Percentiles rank a stretch among this genome's conserved stretches.
These are phyloP conservation scores for Xylariaceae sp. DNA, from an alignment of 2,329 filamentous ascomycete genomes.

Conservation along the genomic window DNA sequence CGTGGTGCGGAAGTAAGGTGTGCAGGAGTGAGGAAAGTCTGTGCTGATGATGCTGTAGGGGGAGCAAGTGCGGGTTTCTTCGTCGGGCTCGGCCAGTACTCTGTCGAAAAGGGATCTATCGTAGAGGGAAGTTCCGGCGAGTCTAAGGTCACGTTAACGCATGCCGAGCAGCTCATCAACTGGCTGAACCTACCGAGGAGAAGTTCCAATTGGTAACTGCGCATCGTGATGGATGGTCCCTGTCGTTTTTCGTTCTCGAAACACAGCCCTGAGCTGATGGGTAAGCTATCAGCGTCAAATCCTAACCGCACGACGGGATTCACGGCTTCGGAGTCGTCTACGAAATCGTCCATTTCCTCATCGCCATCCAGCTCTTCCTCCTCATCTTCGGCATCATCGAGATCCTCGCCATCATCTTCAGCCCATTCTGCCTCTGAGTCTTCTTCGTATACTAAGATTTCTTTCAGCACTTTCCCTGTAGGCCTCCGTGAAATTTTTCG, in stretches of 20 bases:
- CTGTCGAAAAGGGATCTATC: conserved; percentile 79
- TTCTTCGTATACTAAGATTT: conserved; percentile 68
- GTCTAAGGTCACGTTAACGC: conserved; percentile 34
- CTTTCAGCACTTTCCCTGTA: conserved; percentile 45
- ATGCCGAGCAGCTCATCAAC: conserved; percentile 12
- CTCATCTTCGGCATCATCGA: conserved; percentile 59
- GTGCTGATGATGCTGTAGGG: conserved; percentile 4
- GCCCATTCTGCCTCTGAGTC: conserved; percentile 84
- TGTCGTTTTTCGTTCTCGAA: conserved; percentile 62
- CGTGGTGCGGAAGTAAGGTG: conserved; percentile 21
- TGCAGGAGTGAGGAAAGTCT: conserved; percentile 20
- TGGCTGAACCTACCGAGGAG: conserved; percentile 55
- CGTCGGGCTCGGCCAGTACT: conserved; percentile 62
- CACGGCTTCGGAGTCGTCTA: conserved; percentile 77
- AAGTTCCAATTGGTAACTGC: conserved; percentile 67
- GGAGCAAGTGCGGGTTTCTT: conserved; percentile 31
- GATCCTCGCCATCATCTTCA: conserved; percentile 58
- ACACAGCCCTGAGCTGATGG: conserved; percentile 72
- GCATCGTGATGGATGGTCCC: conserved; percentile 44
- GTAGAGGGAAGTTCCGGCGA: conserved; percentile 43
- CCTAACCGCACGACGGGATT: conserved; percentile 32
- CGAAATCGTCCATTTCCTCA: conserved; percentile 82
- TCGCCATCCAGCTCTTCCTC: conserved; percentile 64
- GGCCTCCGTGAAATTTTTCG: conserved; percentile 50
- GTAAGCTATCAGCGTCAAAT: conserved; percentile 60